Evolutionary conservation across 2,329 filamentous ascomycete genomes (phyloP).

Genomic region (Microdochium nivale): DNA sequence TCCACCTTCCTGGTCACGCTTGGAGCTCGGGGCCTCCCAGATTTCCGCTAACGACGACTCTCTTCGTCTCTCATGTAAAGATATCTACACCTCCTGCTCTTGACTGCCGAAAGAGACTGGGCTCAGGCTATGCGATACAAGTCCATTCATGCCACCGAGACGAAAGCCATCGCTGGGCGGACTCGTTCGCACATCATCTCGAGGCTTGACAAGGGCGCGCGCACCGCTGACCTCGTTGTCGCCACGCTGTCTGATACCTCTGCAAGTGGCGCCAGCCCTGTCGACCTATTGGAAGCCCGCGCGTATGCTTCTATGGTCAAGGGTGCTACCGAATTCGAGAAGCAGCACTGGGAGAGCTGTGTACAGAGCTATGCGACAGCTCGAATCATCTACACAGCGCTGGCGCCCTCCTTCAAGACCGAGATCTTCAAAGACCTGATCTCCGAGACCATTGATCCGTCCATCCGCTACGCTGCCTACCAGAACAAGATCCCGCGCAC

Average conservation of each 20-base stretch:
- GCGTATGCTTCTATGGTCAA: slow-evolving; percentile 73
- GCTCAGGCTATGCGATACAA: slow-evolving; percentile 96
- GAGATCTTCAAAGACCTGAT: slow-evolving; percentile 83
- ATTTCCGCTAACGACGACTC: slow-evolving; percentile 2
- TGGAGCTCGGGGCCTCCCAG: slow-evolving; percentile 3
- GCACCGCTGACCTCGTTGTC: slow-evolving; percentile 60
- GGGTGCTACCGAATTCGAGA: slow-evolving; percentile 78
- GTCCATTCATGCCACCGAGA: slow-evolving; percentile 68
- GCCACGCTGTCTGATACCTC: slow-evolving; percentile 53
- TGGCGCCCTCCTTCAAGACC: slow-evolving; percentile 56
- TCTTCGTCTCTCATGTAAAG: too few relatives aligned
- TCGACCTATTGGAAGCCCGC: slow-evolving; percentile 73
- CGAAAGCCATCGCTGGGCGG: slow-evolving; percentile 69
- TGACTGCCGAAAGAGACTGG: slow-evolving; percentile 86
- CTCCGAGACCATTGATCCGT: slow-evolving; percentile 80
- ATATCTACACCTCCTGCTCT: slow-evolving; percentile 68
- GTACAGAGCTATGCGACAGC: slow-evolving; percentile 68
- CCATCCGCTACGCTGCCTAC: slow-evolving; percentile 89
- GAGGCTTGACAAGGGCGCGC: slow-evolving; percentile 71
- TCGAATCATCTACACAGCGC: slow-evolving; percentile 72
- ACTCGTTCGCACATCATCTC: slow-evolving; percentile 85
- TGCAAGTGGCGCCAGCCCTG: slow-evolving; percentile 55
- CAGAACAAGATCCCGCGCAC: slow-evolving; percentile 83
- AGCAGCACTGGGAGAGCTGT: slow-evolving; percentile 75
- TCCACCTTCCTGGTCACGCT: not conserved